phyloP scores from a whole-genome alignment of 208 protist species.

The Trypanosoma rangeli region DNA sequence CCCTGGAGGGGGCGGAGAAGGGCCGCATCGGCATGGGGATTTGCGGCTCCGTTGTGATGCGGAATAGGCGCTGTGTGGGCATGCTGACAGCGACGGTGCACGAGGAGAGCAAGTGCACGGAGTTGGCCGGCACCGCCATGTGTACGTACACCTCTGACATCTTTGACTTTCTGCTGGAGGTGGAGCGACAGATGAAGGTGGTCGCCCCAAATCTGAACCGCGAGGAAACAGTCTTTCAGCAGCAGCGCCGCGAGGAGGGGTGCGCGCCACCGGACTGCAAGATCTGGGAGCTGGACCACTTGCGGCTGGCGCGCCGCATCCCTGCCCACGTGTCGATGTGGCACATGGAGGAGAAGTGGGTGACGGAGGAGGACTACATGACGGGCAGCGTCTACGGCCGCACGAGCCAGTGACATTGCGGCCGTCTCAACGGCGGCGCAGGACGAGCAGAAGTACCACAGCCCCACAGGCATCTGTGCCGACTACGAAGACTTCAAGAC shows the following conservation, averaged over 20 bases:
- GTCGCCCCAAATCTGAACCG: slow-evolving; percentile 38
- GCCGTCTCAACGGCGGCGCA: slow-evolving; percentile 44
- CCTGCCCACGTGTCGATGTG: slow-evolving; percentile 80
- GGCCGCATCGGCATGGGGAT: slow-evolving; percentile 87
- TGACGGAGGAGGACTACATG: slow-evolving; percentile 90
- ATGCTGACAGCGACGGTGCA: slow-evolving; percentile 91
- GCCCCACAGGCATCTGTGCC: slow-evolving; percentile 80
- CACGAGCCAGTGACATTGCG: slow-evolving; percentile 67
- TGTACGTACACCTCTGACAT: slow-evolving; percentile 85
- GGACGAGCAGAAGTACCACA: slow-evolving; percentile 76
- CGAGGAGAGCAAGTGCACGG: slow-evolving; percentile 68
- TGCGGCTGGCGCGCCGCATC: slow-evolving; percentile 82
- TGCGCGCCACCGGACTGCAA: slow-evolving; percentile 21
- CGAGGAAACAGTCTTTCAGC: slow-evolving; percentile 77
- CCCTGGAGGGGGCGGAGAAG: slow-evolving; percentile 66
- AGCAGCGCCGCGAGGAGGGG: slow-evolving; percentile 46
- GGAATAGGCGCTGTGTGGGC: slow-evolving; percentile 88
- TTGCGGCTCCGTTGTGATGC: slow-evolving; percentile 88
- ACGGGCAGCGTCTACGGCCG: slow-evolving; percentile 76
- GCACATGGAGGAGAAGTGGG: slow-evolving; percentile 91
- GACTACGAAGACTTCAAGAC: slow-evolving; percentile 80
- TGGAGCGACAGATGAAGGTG: slow-evolving; percentile 90
- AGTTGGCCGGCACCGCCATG: slow-evolving; percentile 88
- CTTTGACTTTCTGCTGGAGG: slow-evolving; percentile 89
- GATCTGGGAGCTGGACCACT: slow-evolving; percentile 81